Evolutionary conservation across 768 basidiomycete genomes (phyloP), one percentile per base, ranked within the genome.

Genomic region (Trichaptum fuscoviolaceum): DNA sequence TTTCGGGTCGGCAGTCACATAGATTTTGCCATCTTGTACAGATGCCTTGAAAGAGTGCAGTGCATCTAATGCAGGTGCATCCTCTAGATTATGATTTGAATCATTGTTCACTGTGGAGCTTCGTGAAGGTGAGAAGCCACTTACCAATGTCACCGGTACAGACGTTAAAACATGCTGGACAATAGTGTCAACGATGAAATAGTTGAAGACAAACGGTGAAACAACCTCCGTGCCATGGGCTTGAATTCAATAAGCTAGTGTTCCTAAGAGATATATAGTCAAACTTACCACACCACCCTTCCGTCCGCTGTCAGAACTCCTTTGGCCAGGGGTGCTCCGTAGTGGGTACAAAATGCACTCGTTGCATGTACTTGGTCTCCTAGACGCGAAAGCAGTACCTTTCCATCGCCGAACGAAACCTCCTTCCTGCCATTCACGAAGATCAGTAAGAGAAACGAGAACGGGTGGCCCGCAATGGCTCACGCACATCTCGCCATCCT

Each of bases 201-300:
- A 8, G 58, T 62, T 1, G 9, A 52, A 36, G n/a, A 62, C 58
- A 34, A 27, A 64, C 27, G 57, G 26, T 15, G 36, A 18, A 71
- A 77, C 62, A 71, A 90, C 91, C 91, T 82, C 92, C 93, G 72
- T 94, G 93, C 93, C 92, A 95, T 12, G 92, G 91, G 71, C 90
- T 91, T 67, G 26, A 30, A 36, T 58, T 64, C 59, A 61, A 9
- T 61, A 18, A 25, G 59, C 9, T 24, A 61, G 24, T 25, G 23
- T 3, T 61, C 59, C 10, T 61, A 18, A 17, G 59, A 25, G 59
- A 25, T 25, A 25, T 64, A 23, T 23, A 66, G 27, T 75, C n/a
- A n/a, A n/a, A n/a, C 85, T 63, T 72, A 87, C 88, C 94, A 96
- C 62, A 91, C 86, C 23, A 96, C 84, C 67, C 91, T 80, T 10